Evolutionary conservation across 2,329 filamentous ascomycete species (phyloP).

Genomic region (Sphaerulina vaccinii): DNA sequence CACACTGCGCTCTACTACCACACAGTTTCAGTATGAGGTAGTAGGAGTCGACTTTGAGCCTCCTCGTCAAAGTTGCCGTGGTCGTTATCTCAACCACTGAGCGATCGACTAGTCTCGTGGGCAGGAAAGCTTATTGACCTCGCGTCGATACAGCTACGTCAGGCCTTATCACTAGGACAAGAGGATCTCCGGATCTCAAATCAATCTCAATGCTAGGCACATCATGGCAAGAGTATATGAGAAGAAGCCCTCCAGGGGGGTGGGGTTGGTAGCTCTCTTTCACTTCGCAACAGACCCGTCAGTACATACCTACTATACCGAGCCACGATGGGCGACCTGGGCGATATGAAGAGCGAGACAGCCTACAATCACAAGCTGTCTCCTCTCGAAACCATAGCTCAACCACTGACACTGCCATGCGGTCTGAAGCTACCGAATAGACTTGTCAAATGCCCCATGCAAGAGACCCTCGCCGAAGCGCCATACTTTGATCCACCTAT

Average conservation of each 20-base stretch:
- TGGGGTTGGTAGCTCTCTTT: too few species aligned
- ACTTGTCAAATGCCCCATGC: slow-evolving; percentile 50
- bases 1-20: too few species aligned
- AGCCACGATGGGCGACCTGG: slow-evolving; percentile 13
- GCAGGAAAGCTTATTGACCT: neutral
- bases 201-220: too few species aligned
- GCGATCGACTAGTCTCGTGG: neutral
- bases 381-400: slow-evolving; percentile 24
- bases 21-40: too few species aligned
- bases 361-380: neutral
- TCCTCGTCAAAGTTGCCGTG: neutral
- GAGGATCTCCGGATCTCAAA: neutral
- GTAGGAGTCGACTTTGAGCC: too few species aligned
- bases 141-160: neutral
- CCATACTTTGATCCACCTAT: slow-evolving; percentile 45
- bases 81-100: neutral
- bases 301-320: neutral
- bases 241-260: too few species aligned
- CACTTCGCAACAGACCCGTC: too few species aligned
- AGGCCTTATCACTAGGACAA: neutral
- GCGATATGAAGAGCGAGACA: neutral
- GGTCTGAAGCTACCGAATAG: slow-evolving; percentile 39
- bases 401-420: slow-evolving; percentile 30
- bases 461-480: slow-evolving; percentile 35
- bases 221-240: neutral